phyloP scores from a whole-genome alignment of 179 eudicot genomes.

The Actinidia polygama region DNA sequence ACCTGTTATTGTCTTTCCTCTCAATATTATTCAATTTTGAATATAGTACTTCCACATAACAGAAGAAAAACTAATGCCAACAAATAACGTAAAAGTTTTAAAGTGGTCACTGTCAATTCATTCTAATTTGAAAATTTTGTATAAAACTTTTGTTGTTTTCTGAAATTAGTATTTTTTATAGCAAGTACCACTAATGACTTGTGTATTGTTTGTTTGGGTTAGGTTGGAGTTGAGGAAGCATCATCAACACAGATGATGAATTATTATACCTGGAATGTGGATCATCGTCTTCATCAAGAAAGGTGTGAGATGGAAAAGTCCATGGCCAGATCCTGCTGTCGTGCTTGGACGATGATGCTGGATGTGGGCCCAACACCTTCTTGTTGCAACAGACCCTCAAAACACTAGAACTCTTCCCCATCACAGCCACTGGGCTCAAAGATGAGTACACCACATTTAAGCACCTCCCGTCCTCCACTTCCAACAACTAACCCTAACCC shows the following conservation, averaged over 20 bases:
- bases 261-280: conserved; percentile 30
- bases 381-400: conserved; percentile 46
- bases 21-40: too few relatives aligned
- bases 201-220: not conserved
- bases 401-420: conserved; percentile 89
- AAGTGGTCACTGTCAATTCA: too few relatives aligned
- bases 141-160: too few relatives aligned
- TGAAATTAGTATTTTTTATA: too few relatives aligned
- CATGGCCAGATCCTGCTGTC: conserved; percentile 17
- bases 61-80: too few relatives aligned
- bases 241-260: not conserved
- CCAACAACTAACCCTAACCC: conserved; percentile 11
- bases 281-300: not conserved
- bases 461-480: not conserved
- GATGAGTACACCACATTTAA: conserved; percentile 15
- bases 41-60: too few relatives aligned
- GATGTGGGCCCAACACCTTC: conserved; percentile 31
- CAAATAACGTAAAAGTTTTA: too few relatives aligned
- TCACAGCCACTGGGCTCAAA: conserved; percentile 38
- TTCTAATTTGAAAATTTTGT: too few relatives aligned
- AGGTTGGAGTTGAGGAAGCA: conserved; percentile 20
- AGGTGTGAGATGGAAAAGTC: conserved; percentile 19
- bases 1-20: too few relatives aligned
- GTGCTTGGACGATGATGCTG: conserved; percentile 35
- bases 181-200: not conserved